phyloP scores from a whole-genome alignment of 192 early-diverging fungal species.

The Coemansia reversa region DNA sequence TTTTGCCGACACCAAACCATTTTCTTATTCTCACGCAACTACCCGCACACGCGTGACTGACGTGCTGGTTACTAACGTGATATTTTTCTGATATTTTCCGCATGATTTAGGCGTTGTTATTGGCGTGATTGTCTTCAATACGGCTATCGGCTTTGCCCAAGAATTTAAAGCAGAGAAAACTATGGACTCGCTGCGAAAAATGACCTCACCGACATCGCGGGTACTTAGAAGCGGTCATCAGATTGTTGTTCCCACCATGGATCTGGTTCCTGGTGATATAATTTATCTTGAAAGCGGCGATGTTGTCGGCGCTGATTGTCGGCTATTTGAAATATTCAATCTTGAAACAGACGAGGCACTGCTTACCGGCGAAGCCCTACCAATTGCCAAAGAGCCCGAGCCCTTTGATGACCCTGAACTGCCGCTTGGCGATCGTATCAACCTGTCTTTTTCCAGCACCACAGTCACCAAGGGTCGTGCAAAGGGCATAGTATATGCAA shows the following conservation, averaged over 20 bases:
- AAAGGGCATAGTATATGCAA: constrained; percentile 83
- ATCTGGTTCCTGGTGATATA: constrained; percentile 88
- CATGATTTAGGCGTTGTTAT: constrained; percentile 67
- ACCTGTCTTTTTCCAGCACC: constrained; percentile 88
- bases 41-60: not conserved
- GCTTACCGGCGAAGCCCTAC: constrained; percentile 87
- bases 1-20: not conserved
- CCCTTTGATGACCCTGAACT: constrained; percentile 66
- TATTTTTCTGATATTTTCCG: not conserved
- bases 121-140: constrained; percentile 80
- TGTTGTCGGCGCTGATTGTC: constrained; percentile 88
- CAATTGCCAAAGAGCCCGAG: constrained; percentile 69
- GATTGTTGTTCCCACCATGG: constrained; percentile 69
- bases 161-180: constrained; percentile 95
- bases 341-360: constrained; percentile 91
- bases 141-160: constrained; percentile 90
- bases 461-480: constrained; percentile 86
- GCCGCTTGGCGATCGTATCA: constrained; percentile 88
- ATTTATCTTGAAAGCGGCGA: constrained; percentile 92
- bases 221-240: constrained; percentile 83
- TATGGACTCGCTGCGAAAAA: constrained; percentile 86
- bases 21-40: not conserved
- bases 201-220: constrained; percentile 82
- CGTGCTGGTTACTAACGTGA: constrained; percentile 2
- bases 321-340: constrained; percentile 80